Conservation (phyloP, 1,139 yeast genomes). For the Hansenula sp. region DNA sequence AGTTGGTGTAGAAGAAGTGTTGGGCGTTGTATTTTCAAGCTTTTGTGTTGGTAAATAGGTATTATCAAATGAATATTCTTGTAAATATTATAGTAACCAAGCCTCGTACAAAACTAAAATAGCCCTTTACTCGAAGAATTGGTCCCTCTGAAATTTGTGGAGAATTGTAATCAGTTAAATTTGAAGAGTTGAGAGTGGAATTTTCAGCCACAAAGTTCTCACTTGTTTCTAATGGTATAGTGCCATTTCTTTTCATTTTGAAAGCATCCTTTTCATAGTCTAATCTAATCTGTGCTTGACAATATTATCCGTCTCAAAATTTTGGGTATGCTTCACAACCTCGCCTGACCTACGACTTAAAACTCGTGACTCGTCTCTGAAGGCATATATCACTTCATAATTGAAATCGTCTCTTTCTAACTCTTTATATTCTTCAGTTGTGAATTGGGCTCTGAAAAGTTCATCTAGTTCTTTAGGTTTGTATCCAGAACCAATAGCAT, state of each 20-base stretch:
- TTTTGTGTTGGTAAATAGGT: slow-evolving; percentile 86
- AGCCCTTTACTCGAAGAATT: too few species aligned
- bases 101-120: too few species aligned
- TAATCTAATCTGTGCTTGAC: too few species aligned
- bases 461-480: background rate
- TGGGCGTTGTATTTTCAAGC: slow-evolving; percentile 86
- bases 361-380: background rate
- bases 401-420: background rate
- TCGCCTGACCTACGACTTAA: background rate
- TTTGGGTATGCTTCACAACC: background rate
- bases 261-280: too few species aligned
- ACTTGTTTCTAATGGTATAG: too few species aligned
- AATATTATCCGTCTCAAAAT: too few species aligned
- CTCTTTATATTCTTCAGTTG: background rate
- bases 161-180: too few species aligned
- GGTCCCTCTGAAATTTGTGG: too few species aligned
- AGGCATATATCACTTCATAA: background rate
- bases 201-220: too few species aligned
- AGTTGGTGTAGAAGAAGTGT: slow-evolving; percentile 83
- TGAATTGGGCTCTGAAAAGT: background rate
- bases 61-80: too few species aligned
- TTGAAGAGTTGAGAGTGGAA: too few species aligned
- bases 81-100: background rate
- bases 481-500: background rate
- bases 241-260: too few species aligned